A percentile compares a stretch with the other conserved stretches of the same genome.
These are phyloP conservation scores for Cladophialophora bantiana DNA, from an alignment of 2,329 filamentous ascomycete genomes.

Conservation along the genomic window DNA sequence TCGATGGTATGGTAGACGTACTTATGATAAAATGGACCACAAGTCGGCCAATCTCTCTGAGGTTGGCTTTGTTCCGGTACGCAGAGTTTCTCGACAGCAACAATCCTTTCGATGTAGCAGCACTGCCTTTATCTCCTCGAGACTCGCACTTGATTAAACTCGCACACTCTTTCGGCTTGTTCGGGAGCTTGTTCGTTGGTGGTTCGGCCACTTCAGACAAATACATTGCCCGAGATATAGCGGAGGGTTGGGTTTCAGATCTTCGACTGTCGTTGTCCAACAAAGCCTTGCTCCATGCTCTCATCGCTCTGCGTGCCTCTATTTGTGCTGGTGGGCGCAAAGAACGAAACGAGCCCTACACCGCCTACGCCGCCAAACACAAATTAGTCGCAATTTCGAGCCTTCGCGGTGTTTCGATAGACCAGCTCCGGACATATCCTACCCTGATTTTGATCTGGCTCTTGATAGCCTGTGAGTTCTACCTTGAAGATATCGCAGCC, in stretches of 20 bases:
- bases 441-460: conserved; percentile 1
- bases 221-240: background rate
- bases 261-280: background rate
- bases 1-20: background rate
- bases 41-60: background rate
- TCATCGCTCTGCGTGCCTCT: background rate
- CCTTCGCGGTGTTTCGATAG: background rate
- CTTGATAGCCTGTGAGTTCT: background rate
- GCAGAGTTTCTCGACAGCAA: background rate
- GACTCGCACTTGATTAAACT: background rate
- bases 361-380: background rate
- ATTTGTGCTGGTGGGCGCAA: background rate
- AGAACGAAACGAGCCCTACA: background rate
- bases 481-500: background rate
- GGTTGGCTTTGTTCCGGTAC: background rate
- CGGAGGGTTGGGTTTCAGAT: background rate
- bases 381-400: conserved; percentile 4
- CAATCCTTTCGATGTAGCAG: background rate
- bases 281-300: background rate
- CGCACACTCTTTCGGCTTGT: background rate
- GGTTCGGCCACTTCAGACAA: background rate
- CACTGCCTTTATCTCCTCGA: background rate
- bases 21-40: background rate
- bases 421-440: background rate
- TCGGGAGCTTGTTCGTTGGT: background rate